These are phyloP conservation scores for Aquilaria malaccensis DNA, from an alignment of 345 rosid genomes.

Conservation along the genomic window DNA sequence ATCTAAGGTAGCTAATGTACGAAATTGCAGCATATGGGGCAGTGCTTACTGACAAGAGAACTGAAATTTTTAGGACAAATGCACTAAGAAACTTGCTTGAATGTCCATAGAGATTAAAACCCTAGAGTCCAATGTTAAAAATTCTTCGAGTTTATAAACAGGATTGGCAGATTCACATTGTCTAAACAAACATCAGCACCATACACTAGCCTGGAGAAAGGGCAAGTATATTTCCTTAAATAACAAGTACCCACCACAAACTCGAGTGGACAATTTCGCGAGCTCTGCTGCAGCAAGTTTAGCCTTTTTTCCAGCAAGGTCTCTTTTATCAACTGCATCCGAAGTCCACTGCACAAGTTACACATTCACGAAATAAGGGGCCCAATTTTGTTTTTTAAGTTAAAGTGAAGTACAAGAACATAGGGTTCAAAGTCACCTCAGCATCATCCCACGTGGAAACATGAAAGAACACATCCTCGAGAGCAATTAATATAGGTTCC, in stretches of 20 bases:
- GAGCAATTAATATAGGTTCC: slow-evolving; percentile 57
- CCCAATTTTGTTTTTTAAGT: not conserved
- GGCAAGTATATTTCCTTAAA: no score
- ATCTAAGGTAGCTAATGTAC: no score
- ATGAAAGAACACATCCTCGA: slow-evolving; percentile 71
- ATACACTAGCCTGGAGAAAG: no score
- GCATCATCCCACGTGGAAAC: slow-evolving; percentile 66
- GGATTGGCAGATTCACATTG: no score
- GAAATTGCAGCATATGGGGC: no score
- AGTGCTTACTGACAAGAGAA: no score
- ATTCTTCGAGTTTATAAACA: no score
- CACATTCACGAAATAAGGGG: not conserved
- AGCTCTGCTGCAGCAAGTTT: slow-evolving; percentile 94
- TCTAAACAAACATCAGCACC: no score
- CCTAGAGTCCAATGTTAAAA: no score
- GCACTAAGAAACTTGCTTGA: no score
- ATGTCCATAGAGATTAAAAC: no score
- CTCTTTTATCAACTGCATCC: slow-evolving; percentile 75
- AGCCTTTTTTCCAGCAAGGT: slow-evolving; percentile 83
- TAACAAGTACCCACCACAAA: slow-evolving; percentile 44
- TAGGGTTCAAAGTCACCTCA: slow-evolving; percentile 35
- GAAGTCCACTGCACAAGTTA: slow-evolving; percentile 51
- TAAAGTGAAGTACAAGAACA: not conserved
- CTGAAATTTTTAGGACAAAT: no score
- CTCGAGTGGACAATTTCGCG: slow-evolving; percentile 66